phyloP scores from a whole-genome alignment of 495 filamentous ascomycete genomes.

The Physcia stellaris region DNA sequence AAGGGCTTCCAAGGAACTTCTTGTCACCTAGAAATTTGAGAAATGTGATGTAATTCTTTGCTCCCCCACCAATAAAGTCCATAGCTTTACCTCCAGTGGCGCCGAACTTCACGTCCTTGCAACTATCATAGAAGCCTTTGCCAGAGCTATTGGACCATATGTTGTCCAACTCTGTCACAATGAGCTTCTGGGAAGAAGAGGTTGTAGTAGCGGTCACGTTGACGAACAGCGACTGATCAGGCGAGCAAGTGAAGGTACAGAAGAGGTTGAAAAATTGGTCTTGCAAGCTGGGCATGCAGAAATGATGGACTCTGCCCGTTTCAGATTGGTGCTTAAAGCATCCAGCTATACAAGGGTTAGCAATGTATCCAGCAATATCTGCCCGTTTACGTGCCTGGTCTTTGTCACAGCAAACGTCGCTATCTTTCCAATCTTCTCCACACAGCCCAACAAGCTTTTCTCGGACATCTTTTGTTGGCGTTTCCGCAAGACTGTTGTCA shows the following conservation, averaged over 20 bases:
- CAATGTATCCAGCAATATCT: slow-evolving; percentile 3
- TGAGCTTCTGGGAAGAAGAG: slow-evolving; percentile 47
- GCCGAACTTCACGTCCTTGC: slow-evolving; percentile 97
- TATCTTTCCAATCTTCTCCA: slow-evolving; percentile 69
- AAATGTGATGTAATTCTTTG: slow-evolving; percentile 75
- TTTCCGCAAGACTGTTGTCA: slow-evolving; percentile 74
- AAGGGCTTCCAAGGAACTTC: slow-evolving; percentile 78
- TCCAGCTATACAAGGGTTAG: slow-evolving; percentile 44
- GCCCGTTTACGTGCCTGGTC: slow-evolving; percentile 49
- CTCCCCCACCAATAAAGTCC: slow-evolving; percentile 87
- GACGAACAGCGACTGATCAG: slow-evolving; percentile 87
- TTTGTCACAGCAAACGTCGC: slow-evolving; percentile 68
- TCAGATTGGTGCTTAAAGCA: slow-evolving; percentile 62
- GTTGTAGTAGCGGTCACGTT: slow-evolving; percentile 71
- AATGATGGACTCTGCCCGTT: slow-evolving; percentile 79
- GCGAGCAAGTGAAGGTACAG: slow-evolving; percentile 94
- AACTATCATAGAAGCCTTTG: slow-evolving; percentile 84
- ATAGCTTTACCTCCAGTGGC: slow-evolving; percentile 85
- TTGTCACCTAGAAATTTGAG: slow-evolving; percentile 86
- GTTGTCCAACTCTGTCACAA: slow-evolving; percentile 83
- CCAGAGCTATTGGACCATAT: slow-evolving; percentile 80
- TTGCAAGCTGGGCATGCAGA: slow-evolving; percentile 89
- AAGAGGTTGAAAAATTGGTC: slow-evolving; percentile 97
- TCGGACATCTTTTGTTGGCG: slow-evolving; percentile 53
- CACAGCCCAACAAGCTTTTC: slow-evolving; percentile 74